These are phyloP conservation scores for Teratosphaeria zuluensis DNA, from an alignment of 2,329 filamentous ascomycete species.

Conservation along the genomic window DNA sequence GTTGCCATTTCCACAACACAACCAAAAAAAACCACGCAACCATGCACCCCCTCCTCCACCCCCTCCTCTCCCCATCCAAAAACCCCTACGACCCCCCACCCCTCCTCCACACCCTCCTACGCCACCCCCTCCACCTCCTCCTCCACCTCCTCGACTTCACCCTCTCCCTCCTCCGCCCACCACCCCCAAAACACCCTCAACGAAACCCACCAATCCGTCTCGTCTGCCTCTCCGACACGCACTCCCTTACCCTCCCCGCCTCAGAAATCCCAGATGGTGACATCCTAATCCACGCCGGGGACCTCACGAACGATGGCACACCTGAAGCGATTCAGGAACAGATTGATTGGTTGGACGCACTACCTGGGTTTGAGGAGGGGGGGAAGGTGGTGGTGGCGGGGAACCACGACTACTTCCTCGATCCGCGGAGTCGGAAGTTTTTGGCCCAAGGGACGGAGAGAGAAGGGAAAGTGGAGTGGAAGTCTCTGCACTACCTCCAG, in stretches of 20 bases:
- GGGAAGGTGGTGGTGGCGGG: constrained; percentile 79
- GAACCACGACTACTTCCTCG: constrained; percentile 84
- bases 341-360: constrained; percentile 72
- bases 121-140: constrained; percentile 31
- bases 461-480: constrained; percentile 51
- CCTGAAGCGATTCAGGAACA: constrained; percentile 67
- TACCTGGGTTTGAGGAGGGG: too few species aligned
- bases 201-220: constrained; percentile 58
- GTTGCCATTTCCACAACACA: background rate
- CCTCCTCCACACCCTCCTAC: constrained; percentile 22
- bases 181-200: constrained; percentile 45
- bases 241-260: constrained; percentile 44
- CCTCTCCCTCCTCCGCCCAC: constrained; percentile 58
- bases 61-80: background rate
- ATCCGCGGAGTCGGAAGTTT: constrained; percentile 49
- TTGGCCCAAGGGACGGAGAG: constrained; percentile 45
- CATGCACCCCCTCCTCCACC: background rate
- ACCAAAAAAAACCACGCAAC: background rate
- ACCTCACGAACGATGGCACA: constrained; percentile 67
- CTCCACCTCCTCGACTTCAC: constrained; percentile 33
- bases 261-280: constrained; percentile 62
- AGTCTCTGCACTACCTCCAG: constrained; percentile 64
- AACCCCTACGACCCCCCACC: constrained; percentile 11
- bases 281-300: constrained; percentile 81
- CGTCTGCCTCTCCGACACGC: constrained; percentile 86